Base-by-base conservation (phyloP, 768 basidiomycete genomes). In the Clavulina sp. region DNA sequence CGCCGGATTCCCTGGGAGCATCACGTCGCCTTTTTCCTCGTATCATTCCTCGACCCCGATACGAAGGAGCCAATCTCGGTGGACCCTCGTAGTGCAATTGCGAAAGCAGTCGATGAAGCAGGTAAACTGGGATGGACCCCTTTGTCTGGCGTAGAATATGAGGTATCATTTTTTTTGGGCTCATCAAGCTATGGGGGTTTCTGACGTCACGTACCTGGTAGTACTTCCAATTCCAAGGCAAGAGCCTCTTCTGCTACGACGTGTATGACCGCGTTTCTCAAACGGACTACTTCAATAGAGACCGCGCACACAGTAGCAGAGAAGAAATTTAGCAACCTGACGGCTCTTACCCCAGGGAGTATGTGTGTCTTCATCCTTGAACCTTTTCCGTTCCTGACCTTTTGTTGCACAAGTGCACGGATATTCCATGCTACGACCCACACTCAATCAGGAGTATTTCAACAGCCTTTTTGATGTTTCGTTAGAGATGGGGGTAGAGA, bases 161-260 rank as follows among this genome's bases (percentile, higher is more conserved):
- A 99, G 74, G 89, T 84, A 60, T 49, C 9, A 33, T 32, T 33
- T 24, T 18, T 6, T 6, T 32, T 6, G 13, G 9, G 21, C 24
- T 29, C 23, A 29, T 38, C n/a, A 6, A 7, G 19, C 18, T 29
- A 26, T 52, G 7, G n/a, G 4, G 29, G 9, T 38, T 7, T 9
- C 23, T 55, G 52, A 36, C 5, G 13, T 13, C 9, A 7, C 7
- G 9, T 7, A 26, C n/a, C n/a, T n/a, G n/a, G 52, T 32, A 88
- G 84, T 88, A 85, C 61, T 89, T 87, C 63, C 85, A 88, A 66
- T 89, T 89, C 65, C 81, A 84, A 76, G 86, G 86, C 81, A 59
- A 6, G 29, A 51, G n/a, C 43, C 9, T 26, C 26, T 46, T 9
- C 26, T 7, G 43, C 9, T 26, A 13, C 26, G 16, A 9, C 43